Evolutionary conservation across 2,329 filamentous ascomycete genomes (phyloP).

Genomic region (Lasiodiplodia sp.): DNA sequence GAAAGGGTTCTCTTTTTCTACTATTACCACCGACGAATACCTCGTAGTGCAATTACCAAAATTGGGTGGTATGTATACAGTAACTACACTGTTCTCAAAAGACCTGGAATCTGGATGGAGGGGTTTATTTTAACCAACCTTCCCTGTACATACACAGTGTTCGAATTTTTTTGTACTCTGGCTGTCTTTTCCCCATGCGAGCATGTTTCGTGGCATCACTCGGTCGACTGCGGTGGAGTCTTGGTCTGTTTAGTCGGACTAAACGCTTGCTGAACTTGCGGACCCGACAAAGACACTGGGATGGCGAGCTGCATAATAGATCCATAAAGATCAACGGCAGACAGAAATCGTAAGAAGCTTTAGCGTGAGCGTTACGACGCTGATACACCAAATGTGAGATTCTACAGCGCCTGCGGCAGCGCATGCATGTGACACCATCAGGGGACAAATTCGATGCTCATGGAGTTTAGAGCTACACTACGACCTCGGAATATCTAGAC

Average conservation of each 20-base stretch:
- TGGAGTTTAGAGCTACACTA: background rate
- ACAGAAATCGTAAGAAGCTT: background rate
- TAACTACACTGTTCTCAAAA: conserved; percentile 10
- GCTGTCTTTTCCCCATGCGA: background rate
- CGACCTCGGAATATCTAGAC: background rate
- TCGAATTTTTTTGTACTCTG: conserved; percentile 1
- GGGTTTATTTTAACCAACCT: conserved; percentile 11
- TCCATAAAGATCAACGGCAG: background rate
- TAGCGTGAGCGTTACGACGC: background rate
- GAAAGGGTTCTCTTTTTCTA: conserved; percentile 9
- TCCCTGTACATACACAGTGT: conserved; percentile 17
- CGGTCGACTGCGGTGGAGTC: background rate
- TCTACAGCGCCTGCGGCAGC: background rate
- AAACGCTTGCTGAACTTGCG: background rate
- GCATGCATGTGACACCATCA: background rate
- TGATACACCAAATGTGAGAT: background rate
- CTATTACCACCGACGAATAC: conserved; percentile 5
- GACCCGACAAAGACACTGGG: background rate
- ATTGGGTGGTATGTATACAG: conserved; percentile 19
- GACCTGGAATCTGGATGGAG: conserved; percentile 4
- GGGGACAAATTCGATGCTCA: background rate
- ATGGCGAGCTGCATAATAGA: background rate
- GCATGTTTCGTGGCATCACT: background rate
- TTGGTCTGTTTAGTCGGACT: background rate
- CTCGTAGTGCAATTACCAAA: conserved; percentile 10